Conservation (phyloP, 352 stramenopile species). For the Phytopythium montanum region DNA sequence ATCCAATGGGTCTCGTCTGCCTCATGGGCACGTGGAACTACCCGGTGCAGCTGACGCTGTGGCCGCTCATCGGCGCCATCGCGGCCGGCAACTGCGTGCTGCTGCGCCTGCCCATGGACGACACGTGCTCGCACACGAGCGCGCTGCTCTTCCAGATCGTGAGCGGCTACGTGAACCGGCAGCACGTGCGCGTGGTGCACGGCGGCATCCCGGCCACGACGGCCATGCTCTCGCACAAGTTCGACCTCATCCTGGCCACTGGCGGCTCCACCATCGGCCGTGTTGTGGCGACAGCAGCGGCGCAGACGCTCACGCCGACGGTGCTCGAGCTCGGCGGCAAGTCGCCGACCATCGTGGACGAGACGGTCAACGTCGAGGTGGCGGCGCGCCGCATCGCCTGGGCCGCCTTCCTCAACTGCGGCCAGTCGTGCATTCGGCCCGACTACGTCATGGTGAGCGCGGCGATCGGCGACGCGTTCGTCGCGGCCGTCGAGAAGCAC, state of each 20-base stretch:
- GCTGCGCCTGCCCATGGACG: constrained; percentile 88
- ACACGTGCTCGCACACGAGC: constrained; percentile 55
- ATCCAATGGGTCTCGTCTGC: constrained; percentile 81
- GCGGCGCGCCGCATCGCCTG: constrained; percentile 79
- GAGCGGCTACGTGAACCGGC: constrained; percentile 52
- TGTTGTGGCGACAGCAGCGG: constrained; percentile 87
- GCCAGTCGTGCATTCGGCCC: constrained; percentile 93
- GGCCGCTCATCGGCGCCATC: constrained; percentile 74
- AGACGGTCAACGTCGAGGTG: constrained; percentile 48
- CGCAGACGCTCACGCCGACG: constrained; percentile 92
- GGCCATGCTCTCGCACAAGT: constrained; percentile 65
- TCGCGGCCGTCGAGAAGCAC: constrained; percentile 33
- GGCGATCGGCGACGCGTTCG: constrained; percentile 53
- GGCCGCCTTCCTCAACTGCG: constrained; percentile 87
- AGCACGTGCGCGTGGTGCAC: constrained; percentile 72
- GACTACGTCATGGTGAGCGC: constrained; percentile 92
- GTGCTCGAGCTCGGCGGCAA: constrained; percentile 95
- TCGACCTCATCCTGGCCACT: constrained; percentile 78
- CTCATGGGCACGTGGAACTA: constrained; percentile 92
- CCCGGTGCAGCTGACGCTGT: constrained; percentile 71
- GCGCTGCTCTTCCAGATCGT: constrained; percentile 46
- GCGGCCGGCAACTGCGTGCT: constrained; percentile 91
- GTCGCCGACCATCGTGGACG: constrained; percentile 80
- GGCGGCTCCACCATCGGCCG: constrained; percentile 71
- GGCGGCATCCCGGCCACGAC: constrained; percentile 69